Percentiles rank a stretch among this genome's conserved stretches.
Conservation (phyloP, 805 yeast genomes). For the Metschnikowia lunata region DNA sequence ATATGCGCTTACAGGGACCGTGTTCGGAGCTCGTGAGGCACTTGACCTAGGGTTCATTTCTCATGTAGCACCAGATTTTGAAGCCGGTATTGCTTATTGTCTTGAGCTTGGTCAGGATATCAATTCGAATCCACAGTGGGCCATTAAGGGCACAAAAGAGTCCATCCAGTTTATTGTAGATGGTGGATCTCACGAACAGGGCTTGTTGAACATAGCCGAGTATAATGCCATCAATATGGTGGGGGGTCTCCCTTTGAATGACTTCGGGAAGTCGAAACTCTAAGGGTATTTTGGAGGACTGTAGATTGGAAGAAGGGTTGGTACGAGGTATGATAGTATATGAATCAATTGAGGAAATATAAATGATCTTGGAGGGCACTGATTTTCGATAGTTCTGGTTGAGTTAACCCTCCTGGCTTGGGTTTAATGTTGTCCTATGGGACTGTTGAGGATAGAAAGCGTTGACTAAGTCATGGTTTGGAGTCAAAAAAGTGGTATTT, state of each 20-base stretch:
- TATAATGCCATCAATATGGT: slow-evolving; percentile 43
- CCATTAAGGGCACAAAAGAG: slow-evolving; percentile 60
- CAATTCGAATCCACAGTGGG: slow-evolving; percentile 48
- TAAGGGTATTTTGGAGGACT: too few species aligned
- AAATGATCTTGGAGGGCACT: not conserved
- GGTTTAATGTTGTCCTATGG: too few species aligned
- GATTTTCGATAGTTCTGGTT: too few species aligned
- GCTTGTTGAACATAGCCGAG: slow-evolving; percentile 49
- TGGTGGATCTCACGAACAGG: slow-evolving; percentile 37
- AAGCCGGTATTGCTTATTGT: slow-evolving; percentile 49
- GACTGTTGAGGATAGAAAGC: too few species aligned
- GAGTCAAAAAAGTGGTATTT: too few species aligned
- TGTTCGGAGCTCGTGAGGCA: slow-evolving; percentile 55
- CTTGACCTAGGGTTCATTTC: slow-evolving; percentile 51
- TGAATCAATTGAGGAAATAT: too few species aligned
- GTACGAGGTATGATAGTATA: too few species aligned
- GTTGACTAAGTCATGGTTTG: too few species aligned
- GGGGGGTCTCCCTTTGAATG: slow-evolving; percentile 14
- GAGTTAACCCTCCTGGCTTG: too few species aligned
- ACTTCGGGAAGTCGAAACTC: slow-evolving; percentile 5
- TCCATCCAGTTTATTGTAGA: slow-evolving; percentile 40
- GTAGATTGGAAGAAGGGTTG: too few species aligned
- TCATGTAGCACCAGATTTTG: slow-evolving; percentile 40
- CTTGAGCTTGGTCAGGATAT: slow-evolving; percentile 46
- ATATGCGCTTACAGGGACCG: slow-evolving; percentile 57